Evolutionary conservation across 2,329 filamentous ascomycete species (phyloP), one percentile per base, ranked within the genome.

Genomic region (Epichloe glyceriae): DNA sequence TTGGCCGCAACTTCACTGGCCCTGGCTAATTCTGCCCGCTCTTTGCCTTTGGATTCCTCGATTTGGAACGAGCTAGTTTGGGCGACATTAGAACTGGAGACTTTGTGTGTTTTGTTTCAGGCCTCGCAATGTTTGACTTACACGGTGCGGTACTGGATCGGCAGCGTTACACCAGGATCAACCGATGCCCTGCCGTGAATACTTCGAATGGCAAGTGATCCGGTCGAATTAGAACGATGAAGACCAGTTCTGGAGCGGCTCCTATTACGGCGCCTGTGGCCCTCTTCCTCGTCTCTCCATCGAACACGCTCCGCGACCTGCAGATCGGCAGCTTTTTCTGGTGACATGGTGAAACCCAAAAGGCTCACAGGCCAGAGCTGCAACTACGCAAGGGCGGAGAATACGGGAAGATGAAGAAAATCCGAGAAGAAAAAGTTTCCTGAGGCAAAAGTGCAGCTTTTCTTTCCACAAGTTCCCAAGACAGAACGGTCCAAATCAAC

Each of bases 121-220:
- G n/a, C 15, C 7, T 17, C 10, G 5, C 19, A 33, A 49, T 37
- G 17, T 10, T 30, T 26, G 15, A 57, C 70, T 69, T 70, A 77
- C 66, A 77, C 63, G 3, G 74, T 78, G 43, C 75, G 72, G 58
- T 78, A 79, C 54, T 76, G 72, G 49, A 78, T 75, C n/a, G 75
- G 74, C 46, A 78, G 62, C 2, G 60, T 57, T 7, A 60, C 14
- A 5, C 58, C 55, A 2, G 61, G 61, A 45, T 63, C 61, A 34
- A 61, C 55, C 3, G 49, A 52, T 3, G 49, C 50, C 12, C 60
- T 51, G 12, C 67, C 68, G 37, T 62, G 63, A 26, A 67, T 60
- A 44, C 67, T 68, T 49, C 63, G 67, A 52, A 71, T 71, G 41
- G 67, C 70, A 57, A 73, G 61, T 1, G 70, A 72, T 40, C 68